These are phyloP conservation scores for Conidiobolus coronatus DNA, from an alignment of 371 early-diverging fungal species.

Conservation along the genomic window DNA sequence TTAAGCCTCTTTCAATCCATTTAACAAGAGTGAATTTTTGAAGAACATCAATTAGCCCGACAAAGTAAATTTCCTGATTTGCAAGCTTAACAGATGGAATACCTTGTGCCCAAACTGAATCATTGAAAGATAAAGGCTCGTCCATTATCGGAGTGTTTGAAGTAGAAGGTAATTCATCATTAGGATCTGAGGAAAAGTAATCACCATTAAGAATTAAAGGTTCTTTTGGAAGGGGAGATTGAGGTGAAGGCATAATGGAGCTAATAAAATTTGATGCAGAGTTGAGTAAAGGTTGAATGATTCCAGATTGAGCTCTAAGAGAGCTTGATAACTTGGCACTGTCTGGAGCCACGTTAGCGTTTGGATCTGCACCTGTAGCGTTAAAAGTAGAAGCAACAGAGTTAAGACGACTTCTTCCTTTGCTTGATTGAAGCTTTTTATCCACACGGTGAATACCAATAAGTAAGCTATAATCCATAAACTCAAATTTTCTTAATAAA, in stretches of 20 bases:
- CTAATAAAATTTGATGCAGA: constrained; percentile 2
- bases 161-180: neutral
- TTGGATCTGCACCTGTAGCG: too few relatives aligned
- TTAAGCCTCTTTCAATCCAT: constrained; percentile 24
- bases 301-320: too few relatives aligned
- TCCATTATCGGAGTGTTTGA: neutral
- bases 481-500: constrained; percentile 17
- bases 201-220: neutral
- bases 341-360: too few relatives aligned
- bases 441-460: constrained; percentile 1
- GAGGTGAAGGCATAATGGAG: neutral
- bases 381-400: too few relatives aligned
- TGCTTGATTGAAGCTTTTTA: neutral
- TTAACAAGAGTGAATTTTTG: constrained; percentile 28
- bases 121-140: neutral
- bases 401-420: too few relatives aligned
- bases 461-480: constrained; percentile 26
- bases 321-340: too few relatives aligned
- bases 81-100: constrained; percentile 8
- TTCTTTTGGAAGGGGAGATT: neutral
- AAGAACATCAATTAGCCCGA: constrained; percentile 28
- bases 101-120: constrained; percentile 10
- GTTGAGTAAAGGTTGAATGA: constrained; percentile 3
- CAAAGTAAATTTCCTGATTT: constrained; percentile 18
- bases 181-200: neutral